Base-by-base conservation (phyloP, 495 filamentous ascomycete species). In the Thozetella sp. region DNA sequence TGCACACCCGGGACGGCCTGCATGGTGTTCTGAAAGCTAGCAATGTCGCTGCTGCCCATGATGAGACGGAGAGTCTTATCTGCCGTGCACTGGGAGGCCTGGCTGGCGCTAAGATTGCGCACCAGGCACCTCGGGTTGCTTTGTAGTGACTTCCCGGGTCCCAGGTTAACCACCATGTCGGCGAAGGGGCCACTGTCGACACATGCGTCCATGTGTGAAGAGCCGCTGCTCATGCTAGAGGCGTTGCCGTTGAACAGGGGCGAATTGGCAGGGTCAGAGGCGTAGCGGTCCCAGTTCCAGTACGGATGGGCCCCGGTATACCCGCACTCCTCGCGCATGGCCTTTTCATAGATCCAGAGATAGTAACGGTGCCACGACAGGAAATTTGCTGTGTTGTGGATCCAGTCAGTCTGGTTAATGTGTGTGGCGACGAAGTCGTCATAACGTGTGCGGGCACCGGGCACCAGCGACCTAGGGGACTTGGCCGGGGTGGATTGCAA, bases 231-330 rank as follows among this genome's bases (percentile, higher is more conserved):
- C 0, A 67, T 64, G 1, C 72, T 56, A 10, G 63, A 63, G 1
- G 66, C 63, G 1, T 73, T 58, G 37, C 66, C 64, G 17, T 24
- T 15, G 15, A 63, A 58, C 12, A 43, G 43, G 10, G n/a, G n/a
- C n/a, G n/a, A n/a, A n/a, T 51, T 40, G 25, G 11, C 30, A 2
- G 63, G 60, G 11, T 57, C 56, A 15, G 53, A 55, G 1, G 53
- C 54, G 66, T 77, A 71, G 2, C 73, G 67, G 2, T 72, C 72
- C 75, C 73, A 76, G 62, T 74, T 76, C 75, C 75, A 77, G 61
- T 75, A 77, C 0, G 75, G 72, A 37, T 76, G 67, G 3, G 75
- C 56, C 22, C 75, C 73, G 19, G 48, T 67, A 58, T 76, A 75
- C 30, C 65, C 69, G 59, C 75, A 77, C 60, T 71, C 55, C 15